These are phyloP conservation scores for Lipomyces anomalus DNA, from an alignment of 805 yeast genomes.

Conservation along the genomic window DNA sequence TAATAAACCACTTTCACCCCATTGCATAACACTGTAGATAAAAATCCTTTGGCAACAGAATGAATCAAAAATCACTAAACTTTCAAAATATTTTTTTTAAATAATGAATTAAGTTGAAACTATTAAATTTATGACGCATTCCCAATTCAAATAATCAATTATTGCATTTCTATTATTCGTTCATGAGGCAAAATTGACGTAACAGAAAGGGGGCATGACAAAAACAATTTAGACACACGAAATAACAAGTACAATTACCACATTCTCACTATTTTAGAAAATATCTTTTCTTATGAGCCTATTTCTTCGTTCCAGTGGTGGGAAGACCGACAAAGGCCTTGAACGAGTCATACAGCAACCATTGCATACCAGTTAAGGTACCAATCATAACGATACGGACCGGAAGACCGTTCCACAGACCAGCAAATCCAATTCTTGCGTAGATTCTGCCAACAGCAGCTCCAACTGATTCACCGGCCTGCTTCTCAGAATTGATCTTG, in stretches of 20 bases:
- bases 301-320: constrained; percentile 64
- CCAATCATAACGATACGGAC: constrained; percentile 96
- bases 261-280: background rate
- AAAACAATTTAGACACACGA: background rate
- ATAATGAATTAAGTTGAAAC: too few relatives aligned
- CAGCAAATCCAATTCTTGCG: constrained; percentile 74
- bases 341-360: constrained; percentile 94
- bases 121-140: too few relatives aligned
- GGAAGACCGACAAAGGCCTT: constrained; percentile 93
- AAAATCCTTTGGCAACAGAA: too few relatives aligned
- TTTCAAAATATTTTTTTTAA: too few relatives aligned
- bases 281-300: constrained; percentile 15
- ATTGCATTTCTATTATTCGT: too few relatives aligned
- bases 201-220: background rate
- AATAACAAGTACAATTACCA: constrained; percentile 2
- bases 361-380: constrained; percentile 93
- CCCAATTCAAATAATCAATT: too few relatives aligned
- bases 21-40: too few relatives aligned
- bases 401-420: constrained; percentile 92
- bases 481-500: constrained; percentile 71
- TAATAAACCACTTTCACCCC: too few relatives aligned
- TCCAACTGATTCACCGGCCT: constrained; percentile 58
- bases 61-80: too few relatives aligned
- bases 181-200: too few relatives aligned
- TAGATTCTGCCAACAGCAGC: constrained; percentile 71